Base-by-base conservation (phyloP, 140 eudicot genomes). In the Oenanthe javanica region DNA sequence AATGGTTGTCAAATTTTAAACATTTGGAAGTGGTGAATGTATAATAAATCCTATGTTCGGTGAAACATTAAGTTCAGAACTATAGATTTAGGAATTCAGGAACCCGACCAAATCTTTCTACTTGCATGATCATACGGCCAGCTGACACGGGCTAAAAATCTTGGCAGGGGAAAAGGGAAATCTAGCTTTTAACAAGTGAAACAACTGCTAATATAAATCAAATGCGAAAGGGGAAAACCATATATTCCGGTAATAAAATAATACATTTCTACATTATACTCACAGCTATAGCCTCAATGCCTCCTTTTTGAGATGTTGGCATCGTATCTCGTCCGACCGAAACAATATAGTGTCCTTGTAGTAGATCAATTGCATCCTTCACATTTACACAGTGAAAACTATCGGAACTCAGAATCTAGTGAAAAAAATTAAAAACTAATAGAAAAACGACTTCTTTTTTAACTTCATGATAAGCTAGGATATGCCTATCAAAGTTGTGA, bases 311-410 rank as follows among this genome's bases (percentile, higher is more conserved):
- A 64, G 86, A 61, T 77, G 88, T 76, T 23, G 93, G 85, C 74
- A 86, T 81, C 89, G 85, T 84, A 54, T 91, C 92, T 75, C 93
- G 89, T 78, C 91, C 79, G 16, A 86, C 92, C 45, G 96, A 86
- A 69, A 90, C 89, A 48, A 91, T 94, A 81, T 86, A 92, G 82
- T 94, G 94, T 77, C 98, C 98, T 85, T 94, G 98, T 50, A 92
- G 74, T 66, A 90, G 84, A 86, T 94, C 98, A 80, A 88, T 87
- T 71, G 97, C 96, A 87, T 95, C 97, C 99, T 94, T 79, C 85
- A 89, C 42, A 47, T 64, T 55, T 25, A 75, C 74, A 69, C 47
- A 46, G 47, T 67, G 9, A 75, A 14, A 48, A 8, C 23, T 6
- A 23, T 49, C 43, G 49, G 63, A 23, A 75, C 46, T 6, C 6